Conservation (phyloP, 2,329 filamentous ascomycete species). For the Colletotrichum sp. region DNA sequence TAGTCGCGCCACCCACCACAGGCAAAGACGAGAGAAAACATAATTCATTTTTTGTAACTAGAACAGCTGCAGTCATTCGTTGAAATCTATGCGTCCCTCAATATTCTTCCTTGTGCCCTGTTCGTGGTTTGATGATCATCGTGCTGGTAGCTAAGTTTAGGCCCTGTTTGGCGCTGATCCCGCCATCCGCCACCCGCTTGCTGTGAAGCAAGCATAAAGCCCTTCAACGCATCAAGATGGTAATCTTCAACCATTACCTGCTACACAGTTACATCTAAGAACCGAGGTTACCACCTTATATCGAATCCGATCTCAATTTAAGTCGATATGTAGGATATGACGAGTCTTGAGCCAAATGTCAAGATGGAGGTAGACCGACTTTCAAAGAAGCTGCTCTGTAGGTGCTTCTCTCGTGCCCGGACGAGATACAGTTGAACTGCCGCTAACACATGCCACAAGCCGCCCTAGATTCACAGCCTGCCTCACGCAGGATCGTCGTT, state of each 20-base stretch:
- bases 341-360: neutral
- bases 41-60: accelerated
- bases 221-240: neutral
- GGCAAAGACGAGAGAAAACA: neutral
- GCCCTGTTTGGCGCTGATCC: neutral
- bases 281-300: neutral
- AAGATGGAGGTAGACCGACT: neutral
- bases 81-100: neutral
- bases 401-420: neutral
- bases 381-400: neutral
- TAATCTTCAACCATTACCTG: neutral
- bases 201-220: neutral
- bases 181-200: neutral
- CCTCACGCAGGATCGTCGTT: neutral
- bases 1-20: accelerated
- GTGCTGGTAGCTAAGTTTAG: too few relatives aligned
- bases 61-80: accelerated
- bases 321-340: neutral
- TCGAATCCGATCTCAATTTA: neutral
- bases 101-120: neutral
- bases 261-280: neutral
- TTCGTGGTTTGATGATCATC: neutral
- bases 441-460: neutral
- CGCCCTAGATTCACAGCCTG: neutral
- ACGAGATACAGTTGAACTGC: neutral